Conservation (phyloP, 2,329 filamentous ascomycete species). For the Reticulascus tulasneorum region DNA sequence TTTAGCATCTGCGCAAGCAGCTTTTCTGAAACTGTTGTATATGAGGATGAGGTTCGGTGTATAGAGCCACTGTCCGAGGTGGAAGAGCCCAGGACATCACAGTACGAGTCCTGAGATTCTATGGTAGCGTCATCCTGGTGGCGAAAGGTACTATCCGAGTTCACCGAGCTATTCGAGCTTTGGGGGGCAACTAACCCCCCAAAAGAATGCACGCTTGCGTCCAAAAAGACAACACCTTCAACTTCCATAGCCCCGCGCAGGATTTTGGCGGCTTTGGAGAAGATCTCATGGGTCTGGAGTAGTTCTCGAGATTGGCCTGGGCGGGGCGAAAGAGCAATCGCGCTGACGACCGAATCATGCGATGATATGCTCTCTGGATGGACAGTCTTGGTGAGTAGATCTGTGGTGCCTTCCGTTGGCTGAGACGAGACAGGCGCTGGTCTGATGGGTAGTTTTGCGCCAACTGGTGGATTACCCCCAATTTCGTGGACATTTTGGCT, state of each 20-base stretch:
- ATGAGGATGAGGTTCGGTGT: conserved; percentile 17
- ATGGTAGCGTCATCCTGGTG: no score
- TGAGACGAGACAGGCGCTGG: no score
- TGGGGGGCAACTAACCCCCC: conserved; percentile 21
- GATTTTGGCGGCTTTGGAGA: conserved; percentile 22
- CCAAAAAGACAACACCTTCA: conserved; percentile 26
- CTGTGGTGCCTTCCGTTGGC: background rate
- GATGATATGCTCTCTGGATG: background rate
- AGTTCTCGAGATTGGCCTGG: conserved; percentile 14
- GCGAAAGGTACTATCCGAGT: no score
- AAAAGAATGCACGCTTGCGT: conserved; percentile 21
- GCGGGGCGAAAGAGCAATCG: background rate
- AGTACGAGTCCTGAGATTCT: no score
- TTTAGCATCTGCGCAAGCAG: conserved; percentile 37
- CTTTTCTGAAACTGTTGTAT: conserved; percentile 28
- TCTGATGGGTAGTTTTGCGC: no score
- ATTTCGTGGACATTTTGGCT: conserved; percentile 8
- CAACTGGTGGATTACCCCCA: no score
- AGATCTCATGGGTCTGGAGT: conserved; percentile 23
- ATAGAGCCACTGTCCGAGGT: conserved; percentile 27
- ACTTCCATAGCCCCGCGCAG: conserved; percentile 25
- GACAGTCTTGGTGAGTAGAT: conserved; percentile 2
- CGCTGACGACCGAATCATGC: conserved; percentile 1
- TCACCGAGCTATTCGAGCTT: background rate
- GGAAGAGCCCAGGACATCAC: conserved; percentile 35